Conservation (phyloP, 129 eudicot species). For the Lactuca saligna region DNA sequence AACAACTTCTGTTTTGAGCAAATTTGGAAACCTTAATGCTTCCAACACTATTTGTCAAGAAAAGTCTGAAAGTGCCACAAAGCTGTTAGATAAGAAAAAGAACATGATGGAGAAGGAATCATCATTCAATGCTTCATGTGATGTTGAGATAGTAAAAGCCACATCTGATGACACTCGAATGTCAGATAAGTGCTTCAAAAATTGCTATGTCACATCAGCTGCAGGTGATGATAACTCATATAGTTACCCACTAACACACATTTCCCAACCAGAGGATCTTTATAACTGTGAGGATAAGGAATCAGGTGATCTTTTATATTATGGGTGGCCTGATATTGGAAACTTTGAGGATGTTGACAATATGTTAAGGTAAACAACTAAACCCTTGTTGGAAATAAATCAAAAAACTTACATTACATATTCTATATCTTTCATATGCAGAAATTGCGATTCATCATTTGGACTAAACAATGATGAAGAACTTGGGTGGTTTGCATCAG, state of each 20-base stretch:
- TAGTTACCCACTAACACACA: constrained; percentile 44
- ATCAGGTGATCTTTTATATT: constrained; percentile 60
- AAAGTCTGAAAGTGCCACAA: constrained; percentile 32
- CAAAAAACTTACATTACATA: not conserved
- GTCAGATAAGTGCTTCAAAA: constrained; percentile 34
- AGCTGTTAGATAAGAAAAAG: constrained; percentile 37
- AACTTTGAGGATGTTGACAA: constrained; percentile 89
- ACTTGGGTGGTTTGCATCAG: constrained; percentile 72
- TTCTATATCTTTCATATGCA: constrained; percentile 36
- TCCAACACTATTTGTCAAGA: constrained; percentile 30
- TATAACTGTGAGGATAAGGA: constrained; percentile 44
- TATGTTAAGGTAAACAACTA: constrained; percentile 66
- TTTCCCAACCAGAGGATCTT: constrained; percentile 50
- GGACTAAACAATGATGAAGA: constrained; percentile 69
- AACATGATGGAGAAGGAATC: constrained; percentile 51
- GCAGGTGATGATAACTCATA: constrained; percentile 44
- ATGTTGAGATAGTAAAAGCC: constrained; percentile 42
- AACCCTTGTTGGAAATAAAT: not conserved
- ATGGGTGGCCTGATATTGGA: constrained; percentile 77
- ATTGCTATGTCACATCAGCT: constrained; percentile 41
- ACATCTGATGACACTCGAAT: constrained; percentile 44
- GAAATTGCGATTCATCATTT: constrained; percentile 86
- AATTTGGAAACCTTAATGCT: constrained; percentile 31
- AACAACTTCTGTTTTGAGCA: constrained; percentile 38
- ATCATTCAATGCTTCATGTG: constrained; percentile 41